Percentiles rank a stretch among this genome's conserved stretches.
Evolutionary conservation across 768 basidiomycete species (phyloP).

Genomic region (Tricholoma saponaceum): DNA sequence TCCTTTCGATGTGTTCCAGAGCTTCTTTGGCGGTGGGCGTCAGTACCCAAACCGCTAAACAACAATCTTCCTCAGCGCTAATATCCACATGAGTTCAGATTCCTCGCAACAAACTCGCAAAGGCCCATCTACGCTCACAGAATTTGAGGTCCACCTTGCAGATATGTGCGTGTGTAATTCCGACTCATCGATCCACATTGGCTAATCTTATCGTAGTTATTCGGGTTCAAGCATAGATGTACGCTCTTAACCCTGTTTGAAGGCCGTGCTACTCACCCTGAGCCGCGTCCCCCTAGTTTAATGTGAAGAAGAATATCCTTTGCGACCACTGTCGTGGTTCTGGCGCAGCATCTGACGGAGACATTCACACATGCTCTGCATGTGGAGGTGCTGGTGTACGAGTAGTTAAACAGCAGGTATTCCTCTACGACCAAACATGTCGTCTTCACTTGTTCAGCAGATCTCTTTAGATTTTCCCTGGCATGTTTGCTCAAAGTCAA

Average conservation of each 20-base stretch:
- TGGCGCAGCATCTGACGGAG: slow-evolving; percentile 84
- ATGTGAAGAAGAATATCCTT: slow-evolving; percentile 85
- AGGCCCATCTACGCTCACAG: slow-evolving; percentile 72
- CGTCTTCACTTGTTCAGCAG: neutral
- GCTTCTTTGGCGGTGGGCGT: slow-evolving; percentile 83
- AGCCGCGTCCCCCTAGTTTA: slow-evolving; percentile 54
- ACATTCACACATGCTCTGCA: slow-evolving; percentile 81
- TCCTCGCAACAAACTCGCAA: slow-evolving; percentile 55
- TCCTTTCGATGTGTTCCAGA: slow-evolving; percentile 93
- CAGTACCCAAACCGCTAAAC: neutral
- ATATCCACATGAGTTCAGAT: neutral
- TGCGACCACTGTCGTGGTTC: slow-evolving; percentile 97
- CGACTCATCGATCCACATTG: neutral
- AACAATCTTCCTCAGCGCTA: neutral
- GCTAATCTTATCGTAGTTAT: slow-evolving; percentile 47
- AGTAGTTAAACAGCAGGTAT: slow-evolving; percentile 76
- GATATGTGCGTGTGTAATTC: slow-evolving; percentile 58
- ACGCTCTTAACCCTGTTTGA: slow-evolving; percentile 26
- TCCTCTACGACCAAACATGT: neutral
- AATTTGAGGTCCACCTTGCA: slow-evolving; percentile 83
- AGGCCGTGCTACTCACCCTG: neutral
- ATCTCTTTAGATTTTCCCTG: slow-evolving; percentile 73
- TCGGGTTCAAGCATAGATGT: slow-evolving; percentile 84
- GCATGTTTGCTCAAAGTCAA: slow-evolving; percentile 92
- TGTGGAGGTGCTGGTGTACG: slow-evolving; percentile 87